A percentile compares a stretch with the other conserved stretches of the same genome.
These are phyloP conservation scores for Coemansia sp. DNA, from an alignment of 192 early-diverging fungal species.

Conservation along the genomic window DNA sequence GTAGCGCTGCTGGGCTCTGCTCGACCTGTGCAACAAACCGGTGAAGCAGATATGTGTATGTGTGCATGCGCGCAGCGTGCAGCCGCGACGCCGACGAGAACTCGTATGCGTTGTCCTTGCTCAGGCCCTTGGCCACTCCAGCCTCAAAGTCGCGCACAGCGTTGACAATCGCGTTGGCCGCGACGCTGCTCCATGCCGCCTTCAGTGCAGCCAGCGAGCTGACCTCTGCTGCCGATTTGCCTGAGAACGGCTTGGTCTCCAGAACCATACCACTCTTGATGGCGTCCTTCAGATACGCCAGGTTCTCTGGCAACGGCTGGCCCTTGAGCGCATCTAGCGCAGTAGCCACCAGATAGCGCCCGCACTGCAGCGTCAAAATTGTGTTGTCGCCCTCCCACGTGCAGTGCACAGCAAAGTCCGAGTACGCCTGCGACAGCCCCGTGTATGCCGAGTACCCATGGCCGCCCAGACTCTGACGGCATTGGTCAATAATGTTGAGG, in stretches of 20 bases:
- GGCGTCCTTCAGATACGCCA: slow-evolving; percentile 70
- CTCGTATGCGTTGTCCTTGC: slow-evolving; percentile 82
- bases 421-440: slow-evolving; percentile 79
- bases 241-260: slow-evolving; percentile 21
- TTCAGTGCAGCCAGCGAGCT: slow-evolving; percentile 63
- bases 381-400: slow-evolving; percentile 93
- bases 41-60: slow-evolving; percentile 80
- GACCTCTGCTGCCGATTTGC: slow-evolving; percentile 25
- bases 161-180: slow-evolving; percentile 78
- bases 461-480: slow-evolving; percentile 86
- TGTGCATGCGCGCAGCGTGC: slow-evolving; percentile 80
- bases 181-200: slow-evolving; percentile 78
- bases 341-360: slow-evolving; percentile 78
- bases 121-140: slow-evolving; percentile 62
- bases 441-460: slow-evolving; percentile 94
- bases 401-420: slow-evolving; percentile 88
- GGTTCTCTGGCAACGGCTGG: slow-evolving; percentile 75
- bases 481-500: slow-evolving; percentile 86
- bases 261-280: slow-evolving; percentile 29
- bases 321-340: slow-evolving; percentile 69
- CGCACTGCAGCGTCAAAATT: slow-evolving; percentile 84
- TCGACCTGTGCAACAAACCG: slow-evolving; percentile 77
- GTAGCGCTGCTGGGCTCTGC: slow-evolving; percentile 62
- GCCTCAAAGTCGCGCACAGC: slow-evolving; percentile 78
- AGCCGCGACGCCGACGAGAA: slow-evolving; percentile 82